Base-by-base conservation (phyloP, 2,329 filamentous ascomycete genomes). In the Calcarisporium arbuscula region DNA sequence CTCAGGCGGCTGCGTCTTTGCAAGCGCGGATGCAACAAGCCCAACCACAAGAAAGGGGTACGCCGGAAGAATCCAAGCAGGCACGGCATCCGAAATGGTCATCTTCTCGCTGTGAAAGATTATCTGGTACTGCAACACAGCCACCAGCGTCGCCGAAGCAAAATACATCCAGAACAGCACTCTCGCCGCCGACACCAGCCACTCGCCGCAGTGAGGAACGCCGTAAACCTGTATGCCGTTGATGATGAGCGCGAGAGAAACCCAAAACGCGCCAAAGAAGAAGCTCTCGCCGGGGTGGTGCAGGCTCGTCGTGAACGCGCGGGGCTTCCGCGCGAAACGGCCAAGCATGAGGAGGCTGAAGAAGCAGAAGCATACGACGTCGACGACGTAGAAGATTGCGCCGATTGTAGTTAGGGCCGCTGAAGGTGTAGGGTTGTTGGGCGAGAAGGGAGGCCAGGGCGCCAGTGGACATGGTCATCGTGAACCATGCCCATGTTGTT, bases 161-260 rank as follows among this genome's bases (percentile, higher is more conserved):
- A 67, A 65, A 40, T 74, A 72, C 4, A 69, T 38, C 71, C 71
- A 76, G 45, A 69, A 76, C 18, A 72, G 42, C 1, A 69, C 56
- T 7, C 58, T 44, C 57, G 74, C 63, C 1, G 62, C 61, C 14
- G 52, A 49, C 8, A 62, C 46, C 5, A 74, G 55, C 70, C 71
- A 83, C 3, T 52, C 45, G 0, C 67, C 76, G 6, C 61, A 58
- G 20, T 65, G 57, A 19, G 58, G 53, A 2, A 64, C 56, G 0
- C 78, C 80, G 51, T 81, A 83, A 41, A 80, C 70, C 7, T 74
- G 72, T 26, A 80, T 67, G 45, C 80, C 81, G 46, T 80, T 74
- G 44, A 82, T 65, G 14, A 81, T 61, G 28, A 80, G 81, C 3
- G 77, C 78, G 40, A 81, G 67, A 23, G 74, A 78, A 36, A 83